These are phyloP conservation scores for Lipomyces yamanashiensis DNA, from an alignment of 805 yeast genomes.

Conservation along the genomic window DNA sequence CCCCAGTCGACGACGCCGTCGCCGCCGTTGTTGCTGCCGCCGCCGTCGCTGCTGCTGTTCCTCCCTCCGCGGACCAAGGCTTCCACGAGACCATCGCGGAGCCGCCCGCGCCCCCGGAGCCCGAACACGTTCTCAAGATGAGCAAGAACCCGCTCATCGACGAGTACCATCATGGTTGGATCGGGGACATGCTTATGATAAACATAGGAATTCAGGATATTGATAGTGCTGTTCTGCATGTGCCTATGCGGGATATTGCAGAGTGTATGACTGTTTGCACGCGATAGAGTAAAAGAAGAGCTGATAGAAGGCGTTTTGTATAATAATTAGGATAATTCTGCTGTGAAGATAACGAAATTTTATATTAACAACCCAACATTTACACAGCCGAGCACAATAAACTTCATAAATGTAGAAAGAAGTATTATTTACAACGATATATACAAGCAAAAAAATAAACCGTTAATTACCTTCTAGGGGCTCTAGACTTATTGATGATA, in stretches of 20 bases:
- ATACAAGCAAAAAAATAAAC: background rate
- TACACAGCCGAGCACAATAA: background rate
- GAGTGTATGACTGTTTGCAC: slow-evolving; percentile 13
- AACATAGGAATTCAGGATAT: slow-evolving; percentile 14
- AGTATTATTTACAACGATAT: background rate
- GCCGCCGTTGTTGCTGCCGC: background rate
- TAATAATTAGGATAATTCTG: background rate
- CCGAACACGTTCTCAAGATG: slow-evolving; percentile 1
- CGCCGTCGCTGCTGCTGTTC: background rate
- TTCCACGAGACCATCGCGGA: background rate
- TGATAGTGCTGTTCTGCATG: slow-evolving; percentile 17
- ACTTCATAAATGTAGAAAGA: background rate
- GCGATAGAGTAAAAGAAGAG: background rate
- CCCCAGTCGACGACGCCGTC: too few species aligned
- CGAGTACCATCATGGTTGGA: slow-evolving; percentile 24
- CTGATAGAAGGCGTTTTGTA: background rate
- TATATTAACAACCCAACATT: background rate
- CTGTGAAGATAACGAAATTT: background rate
- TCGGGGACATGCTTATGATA: slow-evolving; percentile 17
- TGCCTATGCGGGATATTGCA: slow-evolving; percentile 13
- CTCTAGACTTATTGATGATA: slow-evolving; percentile 3
- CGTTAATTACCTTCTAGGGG: background rate
- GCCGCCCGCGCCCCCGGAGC: slow-evolving; percentile 11
- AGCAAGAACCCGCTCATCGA: slow-evolving; percentile 10
- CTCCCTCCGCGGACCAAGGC: background rate